Conservation (phyloP, 148 eudicot species). For the Tetragonia tetragonoides region DNA sequence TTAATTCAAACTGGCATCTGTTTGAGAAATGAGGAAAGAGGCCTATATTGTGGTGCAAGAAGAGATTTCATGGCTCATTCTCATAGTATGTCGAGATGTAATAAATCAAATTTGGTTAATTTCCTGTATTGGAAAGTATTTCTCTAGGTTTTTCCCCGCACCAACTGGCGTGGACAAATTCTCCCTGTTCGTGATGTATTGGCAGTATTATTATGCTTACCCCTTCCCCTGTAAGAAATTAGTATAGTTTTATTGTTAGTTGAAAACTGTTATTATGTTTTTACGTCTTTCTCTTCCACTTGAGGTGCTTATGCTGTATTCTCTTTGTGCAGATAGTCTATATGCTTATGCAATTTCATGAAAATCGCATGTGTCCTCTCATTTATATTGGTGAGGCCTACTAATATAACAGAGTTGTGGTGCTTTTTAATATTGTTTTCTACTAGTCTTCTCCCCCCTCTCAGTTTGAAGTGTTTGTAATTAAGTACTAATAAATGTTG, state of each 20-base stretch:
- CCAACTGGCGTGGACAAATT: not conserved
- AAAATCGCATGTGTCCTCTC: constrained; percentile 30
- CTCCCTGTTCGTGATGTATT: not conserved
- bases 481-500: not conserved
- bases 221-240: not conserved
- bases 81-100: not conserved
- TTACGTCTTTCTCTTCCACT: not conserved
- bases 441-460: not conserved
- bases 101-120: not conserved
- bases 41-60: not conserved
- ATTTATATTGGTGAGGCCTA: constrained; percentile 48
- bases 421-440: not conserved
- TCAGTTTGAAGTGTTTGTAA: not conserved
- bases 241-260: not conserved
- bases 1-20: not conserved
- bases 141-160: not conserved
- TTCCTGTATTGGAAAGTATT: not conserved
- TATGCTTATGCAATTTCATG: constrained; percentile 75
- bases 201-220: not conserved
- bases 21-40: not conserved
- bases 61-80: constrained; percentile 1
- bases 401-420: constrained; percentile 3
- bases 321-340: constrained; percentile 54
- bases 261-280: not conserved
- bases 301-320: constrained; percentile 6